A percentile compares a stretch with the other conserved stretches of the same genome.
Evolutionary conservation across 768 basidiomycete genomes (phyloP).

Genomic region (Mrakia blollopis): DNA sequence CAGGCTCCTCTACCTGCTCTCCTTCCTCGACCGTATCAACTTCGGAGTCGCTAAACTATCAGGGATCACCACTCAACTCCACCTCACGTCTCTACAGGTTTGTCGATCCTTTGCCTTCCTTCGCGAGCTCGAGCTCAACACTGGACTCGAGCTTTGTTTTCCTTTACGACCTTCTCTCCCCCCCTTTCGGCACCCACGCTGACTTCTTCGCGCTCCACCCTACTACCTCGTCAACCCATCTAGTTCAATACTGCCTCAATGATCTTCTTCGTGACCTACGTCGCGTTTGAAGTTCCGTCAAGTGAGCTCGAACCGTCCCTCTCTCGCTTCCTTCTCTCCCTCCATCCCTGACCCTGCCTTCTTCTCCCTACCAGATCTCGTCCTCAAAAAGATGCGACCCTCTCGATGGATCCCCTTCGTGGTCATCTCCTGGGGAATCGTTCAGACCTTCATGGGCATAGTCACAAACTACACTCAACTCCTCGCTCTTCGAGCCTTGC

Average conservation of each 20-base stretch:
- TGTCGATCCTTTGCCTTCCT: too few species aligned
- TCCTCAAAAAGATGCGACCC: slow-evolving; percentile 31
- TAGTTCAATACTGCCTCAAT: slow-evolving; percentile 34
- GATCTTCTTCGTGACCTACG: slow-evolving; percentile 46
- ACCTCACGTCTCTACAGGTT: too few species aligned
- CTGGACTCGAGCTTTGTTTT: neutral
- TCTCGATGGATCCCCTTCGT: slow-evolving; percentile 30
- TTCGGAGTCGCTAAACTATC: too few species aligned
- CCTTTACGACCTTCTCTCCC: neutral
- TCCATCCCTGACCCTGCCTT: slow-evolving; percentile 11
- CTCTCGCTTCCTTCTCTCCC: neutral
- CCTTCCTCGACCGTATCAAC: too few species aligned
- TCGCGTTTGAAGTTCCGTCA: slow-evolving; percentile 43
- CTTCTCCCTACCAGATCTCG: slow-evolving; percentile 39
- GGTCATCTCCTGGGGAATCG: slow-evolving; percentile 26
- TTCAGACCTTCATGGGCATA: slow-evolving; percentile 23
- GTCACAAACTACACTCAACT: slow-evolving; percentile 18
- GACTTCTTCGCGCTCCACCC: neutral
- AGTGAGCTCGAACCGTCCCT: neutral
- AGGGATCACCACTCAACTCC: too few species aligned
- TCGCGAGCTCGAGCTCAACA: too few species aligned
- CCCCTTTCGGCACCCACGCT: neutral
- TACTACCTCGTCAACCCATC: too few species aligned
- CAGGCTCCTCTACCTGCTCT: too few species aligned
- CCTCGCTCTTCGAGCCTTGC: slow-evolving; percentile 14